These are phyloP conservation scores for Aspergillus nanangensis DNA, from an alignment of 495 filamentous ascomycete genomes.

Conservation along the genomic window DNA sequence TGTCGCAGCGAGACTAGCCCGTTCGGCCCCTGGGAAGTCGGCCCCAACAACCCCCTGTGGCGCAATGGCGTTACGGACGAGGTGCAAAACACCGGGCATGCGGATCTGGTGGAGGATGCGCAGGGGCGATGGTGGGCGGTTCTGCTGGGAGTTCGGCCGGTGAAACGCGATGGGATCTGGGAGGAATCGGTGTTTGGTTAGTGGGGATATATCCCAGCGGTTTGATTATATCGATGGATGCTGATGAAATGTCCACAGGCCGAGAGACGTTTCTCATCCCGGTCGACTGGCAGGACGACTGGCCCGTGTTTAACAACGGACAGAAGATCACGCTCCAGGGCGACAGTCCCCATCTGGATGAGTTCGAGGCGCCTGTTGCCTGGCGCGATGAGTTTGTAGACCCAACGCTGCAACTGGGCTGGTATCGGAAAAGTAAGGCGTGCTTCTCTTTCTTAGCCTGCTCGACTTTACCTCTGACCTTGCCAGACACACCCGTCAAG, in stretches of 20 bases:
- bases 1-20: conserved; percentile 33
- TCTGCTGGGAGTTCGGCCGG: conserved; percentile 39
- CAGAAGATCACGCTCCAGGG: conserved; percentile 35
- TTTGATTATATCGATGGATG: not conserved
- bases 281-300: conserved; percentile 42
- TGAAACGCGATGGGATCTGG: conserved; percentile 19
- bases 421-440: conserved; percentile 44
- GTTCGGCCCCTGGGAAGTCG: conserved; percentile 52
- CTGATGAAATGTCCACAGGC: conserved; percentile 21
- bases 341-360: conserved; percentile 23
- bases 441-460: not conserved
- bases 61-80: conserved; percentile 31
- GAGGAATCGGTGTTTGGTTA: conserved; percentile 37
- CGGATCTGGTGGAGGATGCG: conserved; percentile 41
- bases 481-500: conserved; percentile 26
- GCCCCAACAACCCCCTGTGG: conserved; percentile 33
- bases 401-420: conserved; percentile 23
- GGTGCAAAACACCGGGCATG: conserved; percentile 39
- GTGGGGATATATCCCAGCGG: not conserved
- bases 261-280: conserved; percentile 44
- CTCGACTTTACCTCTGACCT: not conserved
- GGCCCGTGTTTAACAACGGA: conserved; percentile 44
- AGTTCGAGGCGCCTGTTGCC: conserved; percentile 10
- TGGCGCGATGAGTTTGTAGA: conserved; percentile 40
- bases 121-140: conserved; percentile 43